Base-by-base conservation (phyloP, 139 green algal species). In the Pycnococcus provasolii region DNA sequence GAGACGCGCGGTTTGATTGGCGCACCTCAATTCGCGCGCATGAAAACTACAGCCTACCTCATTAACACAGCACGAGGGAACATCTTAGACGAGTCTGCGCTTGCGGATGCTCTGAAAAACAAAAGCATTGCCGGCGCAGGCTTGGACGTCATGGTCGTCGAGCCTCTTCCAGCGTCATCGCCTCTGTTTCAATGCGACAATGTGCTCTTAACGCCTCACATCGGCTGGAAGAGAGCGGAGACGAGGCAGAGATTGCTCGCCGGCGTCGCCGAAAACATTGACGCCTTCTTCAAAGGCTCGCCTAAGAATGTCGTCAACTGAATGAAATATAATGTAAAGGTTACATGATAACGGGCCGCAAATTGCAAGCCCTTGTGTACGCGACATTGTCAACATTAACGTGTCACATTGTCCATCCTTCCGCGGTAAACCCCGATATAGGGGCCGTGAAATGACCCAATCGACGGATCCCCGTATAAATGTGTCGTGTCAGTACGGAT, bases 221-320 rank as follows among this genome's bases (percentile, higher is more conserved):
- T 78, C 72, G 72, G 72, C 1, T 78, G 72, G 72, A 71, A 78
- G 72, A 44, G 72, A 13, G 7, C 66, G 1, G 72, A 78, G 57
- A 73, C 65, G 26, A 43, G 72, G n/a, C 72, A 78, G 60, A 57
- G 72, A 3, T 51, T 78, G 26, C 53, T 78, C 11, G 72, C 73
- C 45, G 37, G 9, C 7, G 72, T 78, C 2, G 65, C 72, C 8
- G 52, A 70, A 1, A 78, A 70, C 45, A 71, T 78, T 45, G 39
- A 60, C 13, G 53, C 44, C 9, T 78, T 62, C 48, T 26, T 71
- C 2, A 39, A 7, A 2, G 72, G 72, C 42, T 8, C 52, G 11
- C 60, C 66, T 4, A 50, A 63, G 5, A 78, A 78, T 60, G 65
- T 78, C 26, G 64, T 73, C 15, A 73, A 77, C 42, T 44, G 8